A percentile compares a stretch with the other conserved stretches of the same genome.
Conservation (phyloP, 805 yeast species). For the Kluyveromyces wickerhamii region DNA sequence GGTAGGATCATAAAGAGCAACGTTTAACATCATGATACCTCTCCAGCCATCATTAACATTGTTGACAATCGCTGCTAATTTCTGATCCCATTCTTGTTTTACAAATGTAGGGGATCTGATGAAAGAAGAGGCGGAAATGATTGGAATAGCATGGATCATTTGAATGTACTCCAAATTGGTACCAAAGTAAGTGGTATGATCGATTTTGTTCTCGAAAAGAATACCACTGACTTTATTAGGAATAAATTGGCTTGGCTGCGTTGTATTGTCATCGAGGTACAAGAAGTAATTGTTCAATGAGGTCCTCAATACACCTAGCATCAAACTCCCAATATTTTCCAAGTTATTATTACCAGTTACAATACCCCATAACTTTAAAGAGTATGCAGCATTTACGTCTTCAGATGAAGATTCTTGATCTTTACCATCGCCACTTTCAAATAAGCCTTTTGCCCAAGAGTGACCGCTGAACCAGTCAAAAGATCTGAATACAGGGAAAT, state of each 20-base stretch:
- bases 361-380: constrained; percentile 56
- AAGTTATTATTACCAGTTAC: constrained; percentile 45
- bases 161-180: constrained; percentile 65
- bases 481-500: constrained; percentile 58
- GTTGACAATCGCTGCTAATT: constrained; percentile 38
- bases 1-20: constrained; percentile 64
- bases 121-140: constrained; percentile 59
- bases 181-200: constrained; percentile 70
- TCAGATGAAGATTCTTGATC: constrained; percentile 71
- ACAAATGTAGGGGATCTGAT: constrained; percentile 49
- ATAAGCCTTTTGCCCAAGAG: constrained; percentile 71
- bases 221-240: constrained; percentile 67
- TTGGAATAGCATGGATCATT: constrained; percentile 72
- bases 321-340: constrained; percentile 48
- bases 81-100: constrained; percentile 54
- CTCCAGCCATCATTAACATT: constrained; percentile 61
- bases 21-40: constrained; percentile 63
- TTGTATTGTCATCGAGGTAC: constrained; percentile 42
- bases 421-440: constrained; percentile 64
- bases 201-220: constrained; percentile 62
- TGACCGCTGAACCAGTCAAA: constrained; percentile 76
- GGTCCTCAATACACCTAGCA: constrained; percentile 49
- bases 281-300: constrained; percentile 51
- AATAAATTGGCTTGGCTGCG: constrained; percentile 49
- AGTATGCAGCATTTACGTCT: constrained; percentile 65